Base-by-base conservation (phyloP, 2,329 filamentous ascomycete genomes). In the Chaetomium sp. region DNA sequence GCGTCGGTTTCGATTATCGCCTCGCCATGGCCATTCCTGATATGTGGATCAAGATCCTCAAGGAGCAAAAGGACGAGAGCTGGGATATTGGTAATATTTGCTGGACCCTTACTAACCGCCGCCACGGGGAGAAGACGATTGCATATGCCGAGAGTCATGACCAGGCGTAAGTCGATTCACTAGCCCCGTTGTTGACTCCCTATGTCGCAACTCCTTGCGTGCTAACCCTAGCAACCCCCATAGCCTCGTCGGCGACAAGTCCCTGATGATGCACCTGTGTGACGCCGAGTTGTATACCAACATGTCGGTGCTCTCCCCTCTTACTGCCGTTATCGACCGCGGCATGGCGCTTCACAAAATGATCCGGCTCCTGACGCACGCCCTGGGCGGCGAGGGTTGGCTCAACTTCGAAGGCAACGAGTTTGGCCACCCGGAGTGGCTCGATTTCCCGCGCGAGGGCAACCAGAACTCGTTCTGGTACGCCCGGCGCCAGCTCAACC, bases 321-420 rank as follows among this genome's bases (percentile, higher is more conserved):
- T 96, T 62, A 99, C 94, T 0, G 84, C 90, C 0, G 79, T 89
- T 60, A 96, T 99, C 69, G 87, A 95, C 66, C 86, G 94, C 49
- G 94, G 94, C 53, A 87, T 99, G 77, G 82, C 89, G 4, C 76
- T 99, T 40, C 94, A 99, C 80, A 99, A 99, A 77, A 87, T 99
- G 87, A 96, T 99, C 66, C 88, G 94, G 11, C 82, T 99, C 12
- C 76, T 99, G 61, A 97, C 94, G 1, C 92, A 99, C 69, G 82
- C 80, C 43, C 81, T 99, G 12, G 94, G 94, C 57, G 94, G 94
- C 54, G 94, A 99, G 72, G 94, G 92, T 41, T 99, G 96, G 68
- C 87, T 99, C 52, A 99, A 97, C 76, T 99, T 99, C 65, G 91
- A 96, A 74, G 94, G 94, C 59, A 99, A 99, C 72, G 94, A 99